Base-by-base conservation (phyloP, 305 asterid genomes). In the Nicotiana rustica region DNA sequence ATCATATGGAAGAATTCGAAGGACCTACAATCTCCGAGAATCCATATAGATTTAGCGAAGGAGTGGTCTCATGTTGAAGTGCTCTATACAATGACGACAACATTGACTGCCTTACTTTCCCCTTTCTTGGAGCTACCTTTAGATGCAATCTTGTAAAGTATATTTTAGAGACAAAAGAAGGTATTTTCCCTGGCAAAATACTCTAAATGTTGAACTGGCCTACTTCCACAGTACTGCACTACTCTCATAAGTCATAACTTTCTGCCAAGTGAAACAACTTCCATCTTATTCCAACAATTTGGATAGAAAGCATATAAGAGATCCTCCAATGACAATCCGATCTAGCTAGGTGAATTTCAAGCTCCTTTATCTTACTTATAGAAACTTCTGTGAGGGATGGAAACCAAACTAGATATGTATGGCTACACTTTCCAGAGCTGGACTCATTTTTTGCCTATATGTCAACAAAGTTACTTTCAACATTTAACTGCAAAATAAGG, bases 241-340 rank as follows among this genome's bases (percentile, higher is more conserved):
- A 73, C 56, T 44, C 19, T 18, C 59, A 19, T 19, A 73, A 21
- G 13, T 18, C 59, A 19, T 19, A 73, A 13, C 78, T 21, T 47
- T 13, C 21, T 8, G 15, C 21, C 62, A 47, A 73, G 41, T 47
- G 79, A 47, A 47, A 47, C 14, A 21, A 21, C 61, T 47, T 71
- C 38, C 78, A 71, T 71, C 38, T 71, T 73, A 73, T 47, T 73
- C 47, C 62, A 73, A 73, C 2, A 47, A 14, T 73, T 73, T 21
- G 62, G 62, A 14, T 13, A 6, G 41, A n/a, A 21, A 73, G 38
- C 62, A 73, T 6, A 47, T 13, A 21, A 21, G 21, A 14, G 19
- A 47, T 33, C 6, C 21, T 67, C 25, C 36, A 6, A 3, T 73
- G 62, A 47, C 79, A 21, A 13, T 19, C 38, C 47, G 49, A 73